Conservation (phyloP, 1,284 basidiomycete genomes). For the Boletus smithii region DNA sequence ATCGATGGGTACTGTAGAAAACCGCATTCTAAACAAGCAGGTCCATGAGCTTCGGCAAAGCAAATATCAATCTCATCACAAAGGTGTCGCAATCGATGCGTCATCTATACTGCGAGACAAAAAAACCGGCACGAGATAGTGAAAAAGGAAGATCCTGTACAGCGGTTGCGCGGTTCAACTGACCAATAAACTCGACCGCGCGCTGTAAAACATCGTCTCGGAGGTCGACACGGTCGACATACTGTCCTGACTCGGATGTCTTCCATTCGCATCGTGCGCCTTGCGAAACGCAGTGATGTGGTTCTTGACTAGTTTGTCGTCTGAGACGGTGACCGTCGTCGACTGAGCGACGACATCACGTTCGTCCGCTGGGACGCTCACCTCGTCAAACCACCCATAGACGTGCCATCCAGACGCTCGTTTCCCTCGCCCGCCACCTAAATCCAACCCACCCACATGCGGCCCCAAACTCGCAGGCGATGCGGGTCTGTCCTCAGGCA, state of each 20-base stretch:
- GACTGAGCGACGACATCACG: neutral
- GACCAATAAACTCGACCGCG: conserved; percentile 28
- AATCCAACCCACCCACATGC: conserved; percentile 29
- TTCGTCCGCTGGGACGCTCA: conserved; percentile 5
- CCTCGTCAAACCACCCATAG: conserved; percentile 34
- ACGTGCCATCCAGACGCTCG: conserved; percentile 34
- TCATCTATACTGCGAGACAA: too few relatives aligned
- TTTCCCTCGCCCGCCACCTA: conserved; percentile 31
- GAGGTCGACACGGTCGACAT: conserved; percentile 23
- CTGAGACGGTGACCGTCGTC: neutral
- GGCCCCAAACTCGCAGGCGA: conserved; percentile 28
- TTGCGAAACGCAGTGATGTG: conserved; percentile 16
- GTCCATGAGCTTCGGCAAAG: too few relatives aligned
- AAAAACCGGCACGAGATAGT: too few relatives aligned
- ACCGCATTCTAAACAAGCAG: too few relatives aligned
- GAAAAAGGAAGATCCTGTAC: neutral
- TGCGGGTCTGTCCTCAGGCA: conserved; percentile 9
- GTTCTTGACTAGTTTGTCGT: conserved; percentile 8
- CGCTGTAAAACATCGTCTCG: conserved; percentile 31
- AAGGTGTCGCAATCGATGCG: too few relatives aligned
- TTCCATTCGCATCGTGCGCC: conserved; percentile 3
- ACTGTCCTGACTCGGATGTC: conserved; percentile 30
- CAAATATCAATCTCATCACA: too few relatives aligned
- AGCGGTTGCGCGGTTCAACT: conserved; percentile 1
- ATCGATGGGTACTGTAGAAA: too few relatives aligned